phyloP scores from a whole-genome alignment of 768 basidiomycete genomes.

The Tricholoma sp. region DNA sequence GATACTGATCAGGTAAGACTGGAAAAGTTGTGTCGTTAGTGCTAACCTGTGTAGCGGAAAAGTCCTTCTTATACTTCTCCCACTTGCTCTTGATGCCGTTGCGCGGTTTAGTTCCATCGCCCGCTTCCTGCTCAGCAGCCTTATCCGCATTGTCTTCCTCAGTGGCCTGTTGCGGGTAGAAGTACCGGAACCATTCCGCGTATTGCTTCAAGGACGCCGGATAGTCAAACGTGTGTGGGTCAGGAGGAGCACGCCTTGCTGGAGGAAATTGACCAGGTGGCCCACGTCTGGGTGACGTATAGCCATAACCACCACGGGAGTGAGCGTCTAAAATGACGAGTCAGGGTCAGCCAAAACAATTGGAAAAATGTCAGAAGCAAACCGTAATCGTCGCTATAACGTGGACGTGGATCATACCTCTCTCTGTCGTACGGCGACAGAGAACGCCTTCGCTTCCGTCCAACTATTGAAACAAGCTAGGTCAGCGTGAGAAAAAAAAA shows the following conservation, averaged over 20 bases:
- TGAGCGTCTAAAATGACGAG: conserved; percentile 47
- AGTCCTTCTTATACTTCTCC: conserved; percentile 94
- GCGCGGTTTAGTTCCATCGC: conserved; percentile 76
- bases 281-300: conserved; percentile 61
- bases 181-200: conserved; percentile 84
- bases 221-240: conserved; percentile 79
- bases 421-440: conserved; percentile 80
- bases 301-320: conserved; percentile 54
- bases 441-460: conserved; percentile 77
- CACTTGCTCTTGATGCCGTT: conserved; percentile 81
- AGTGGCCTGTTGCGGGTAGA: conserved; percentile 66
- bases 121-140: conserved; percentile 78
- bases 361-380: conserved; percentile 20
- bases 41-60: conserved; percentile 82
- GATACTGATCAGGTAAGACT: conserved; percentile 27
- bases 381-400: conserved; percentile 83
- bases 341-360: conserved; percentile 10
- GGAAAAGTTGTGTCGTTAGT: conserved; percentile 14
- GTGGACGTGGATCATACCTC: conserved; percentile 76
- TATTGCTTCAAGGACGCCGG: conserved; percentile 80
- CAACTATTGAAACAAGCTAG: conserved; percentile 30
- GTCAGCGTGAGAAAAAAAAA: conserved; percentile 2
- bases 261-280: conserved; percentile 44
- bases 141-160: conserved; percentile 85
- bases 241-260: conserved; percentile 60